Conservation (phyloP, 169 alveolate species). For the Babesia ovata region DNA sequence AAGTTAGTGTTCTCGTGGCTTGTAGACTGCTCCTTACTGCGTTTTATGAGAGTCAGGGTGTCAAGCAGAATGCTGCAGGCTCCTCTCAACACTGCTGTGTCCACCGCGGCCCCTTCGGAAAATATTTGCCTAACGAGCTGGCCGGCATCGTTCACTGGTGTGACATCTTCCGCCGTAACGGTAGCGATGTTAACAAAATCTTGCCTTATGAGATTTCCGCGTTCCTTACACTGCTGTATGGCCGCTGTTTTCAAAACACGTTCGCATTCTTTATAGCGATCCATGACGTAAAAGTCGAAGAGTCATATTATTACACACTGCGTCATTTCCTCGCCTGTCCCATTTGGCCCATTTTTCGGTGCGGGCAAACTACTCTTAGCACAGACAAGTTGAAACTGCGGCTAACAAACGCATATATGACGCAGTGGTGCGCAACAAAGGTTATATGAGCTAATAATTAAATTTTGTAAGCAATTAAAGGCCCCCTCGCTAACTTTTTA, state of each 20-base stretch:
- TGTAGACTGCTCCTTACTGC: neutral
- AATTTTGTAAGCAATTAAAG: neutral
- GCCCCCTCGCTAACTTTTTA: neutral
- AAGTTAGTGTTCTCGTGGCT: neutral
- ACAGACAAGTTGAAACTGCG: no score
- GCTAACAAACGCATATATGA: no score
- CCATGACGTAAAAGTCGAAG: neutral
- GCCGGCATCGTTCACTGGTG: neutral
- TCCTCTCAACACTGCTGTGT: neutral
- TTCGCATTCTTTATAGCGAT: slow-evolving; percentile 25
- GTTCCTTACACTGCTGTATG: slow-evolving; percentile 27
- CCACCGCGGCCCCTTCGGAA: slow-evolving; percentile 9
- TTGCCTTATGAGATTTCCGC: slow-evolving; percentile 26
- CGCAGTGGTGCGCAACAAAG: no score
- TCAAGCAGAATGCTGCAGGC: slow-evolving; percentile 20
- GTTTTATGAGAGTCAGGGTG: slow-evolving; percentile 9
- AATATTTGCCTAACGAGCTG: slow-evolving; percentile 15
- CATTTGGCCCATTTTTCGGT: neutral
- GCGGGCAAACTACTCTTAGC: no score
- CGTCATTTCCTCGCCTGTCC: neutral
- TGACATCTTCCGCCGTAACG: neutral
- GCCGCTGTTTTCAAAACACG: slow-evolving; percentile 31
- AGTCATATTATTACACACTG: no score
- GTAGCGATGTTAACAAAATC: slow-evolving; percentile 17
- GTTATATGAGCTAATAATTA: no score